Percentiles rank a stretch among this genome's conserved stretches.
These are phyloP conservation scores for Cryptosporidium felis DNA, from an alignment of 169 alveolate genomes.

Conservation along the genomic window DNA sequence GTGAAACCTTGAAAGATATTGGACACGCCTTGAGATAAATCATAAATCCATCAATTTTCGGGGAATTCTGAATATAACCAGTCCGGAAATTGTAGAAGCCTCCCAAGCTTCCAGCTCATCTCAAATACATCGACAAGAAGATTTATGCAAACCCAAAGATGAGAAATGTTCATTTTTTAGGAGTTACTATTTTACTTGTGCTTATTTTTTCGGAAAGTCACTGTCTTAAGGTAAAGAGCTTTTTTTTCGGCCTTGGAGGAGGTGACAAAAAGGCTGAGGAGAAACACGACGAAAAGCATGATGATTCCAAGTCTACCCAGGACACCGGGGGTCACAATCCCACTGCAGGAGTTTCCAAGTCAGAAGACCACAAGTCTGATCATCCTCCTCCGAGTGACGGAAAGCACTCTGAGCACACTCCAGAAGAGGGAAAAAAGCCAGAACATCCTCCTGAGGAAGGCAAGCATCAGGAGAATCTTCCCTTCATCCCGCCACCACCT, in stretches of 20 bases:
- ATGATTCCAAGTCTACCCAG: neutral
- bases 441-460: neutral
- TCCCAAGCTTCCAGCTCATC: too few relatives aligned
- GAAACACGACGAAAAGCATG: neutral
- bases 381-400: neutral
- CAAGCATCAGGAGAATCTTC: neutral
- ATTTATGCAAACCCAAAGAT: conserved; percentile 4
- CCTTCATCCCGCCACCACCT: conserved; percentile 5
- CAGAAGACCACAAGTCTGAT: neutral
- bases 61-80: too few relatives aligned
- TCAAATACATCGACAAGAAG: too few relatives aligned
- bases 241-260: conserved; percentile 48
- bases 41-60: too few relatives aligned
- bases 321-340: conserved; percentile 28
- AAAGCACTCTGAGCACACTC: neutral
- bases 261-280: conserved; percentile 18
- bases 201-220: neutral
- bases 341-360: conserved; percentile 6
- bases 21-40: conserved; percentile 3
- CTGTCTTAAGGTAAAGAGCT: conserved; percentile 24
- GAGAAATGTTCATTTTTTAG: conserved; percentile 21
- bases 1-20: neutral
- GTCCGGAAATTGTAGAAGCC: too few relatives aligned
- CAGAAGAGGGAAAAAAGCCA: neutral
- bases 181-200: conserved; percentile 4